Percentiles rank a stretch among this genome's conserved stretches.
Evolutionary conservation across 805 yeast genomes (phyloP).

Genomic region (Spathaspora passalidarum): DNA sequence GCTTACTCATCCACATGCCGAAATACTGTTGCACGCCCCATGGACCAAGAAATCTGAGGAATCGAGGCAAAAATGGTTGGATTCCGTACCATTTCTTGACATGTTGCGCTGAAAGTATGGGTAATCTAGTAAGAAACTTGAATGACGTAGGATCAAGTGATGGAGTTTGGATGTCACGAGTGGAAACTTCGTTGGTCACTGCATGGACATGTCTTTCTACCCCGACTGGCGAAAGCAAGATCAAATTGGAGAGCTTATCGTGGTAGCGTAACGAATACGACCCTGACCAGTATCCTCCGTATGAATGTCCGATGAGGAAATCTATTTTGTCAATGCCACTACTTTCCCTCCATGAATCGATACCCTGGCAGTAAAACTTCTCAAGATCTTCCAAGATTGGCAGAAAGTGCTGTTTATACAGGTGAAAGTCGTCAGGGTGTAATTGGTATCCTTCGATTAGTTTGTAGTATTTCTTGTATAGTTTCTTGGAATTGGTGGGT

Average conservation of each 20-base stretch:
- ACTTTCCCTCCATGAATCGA: constrained; percentile 62
- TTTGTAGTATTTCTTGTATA: constrained; percentile 39
- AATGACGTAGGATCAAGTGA: constrained; percentile 43
- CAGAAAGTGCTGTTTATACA: constrained; percentile 32
- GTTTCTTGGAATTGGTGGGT: constrained; percentile 24
- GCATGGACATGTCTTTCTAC: constrained; percentile 69
- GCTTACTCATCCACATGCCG: constrained; percentile 38
- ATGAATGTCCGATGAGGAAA: constrained; percentile 72
- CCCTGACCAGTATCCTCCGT: constrained; percentile 72
- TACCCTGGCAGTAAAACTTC: constrained; percentile 50
- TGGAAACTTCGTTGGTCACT: constrained; percentile 37
- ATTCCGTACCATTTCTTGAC: constrained; percentile 36
- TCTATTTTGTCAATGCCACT: constrained; percentile 50
- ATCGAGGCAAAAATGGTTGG: constrained; percentile 45
- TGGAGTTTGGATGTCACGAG: constrained; percentile 22
- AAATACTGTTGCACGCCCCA: constrained; percentile 36
- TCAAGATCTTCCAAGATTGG: constrained; percentile 48
- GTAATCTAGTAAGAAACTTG: constrained; percentile 46
- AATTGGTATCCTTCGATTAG: constrained; percentile 33
- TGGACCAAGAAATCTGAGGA: constrained; percentile 46
- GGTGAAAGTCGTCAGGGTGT: constrained; percentile 21
- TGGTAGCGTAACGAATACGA: constrained; percentile 63
- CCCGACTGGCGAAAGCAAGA: constrained; percentile 75
- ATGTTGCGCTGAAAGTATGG: constrained; percentile 30
- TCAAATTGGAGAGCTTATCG: constrained; percentile 46